These are phyloP conservation scores for Epithele typhae DNA, from an alignment of 768 basidiomycete species.

Conservation along the genomic window DNA sequence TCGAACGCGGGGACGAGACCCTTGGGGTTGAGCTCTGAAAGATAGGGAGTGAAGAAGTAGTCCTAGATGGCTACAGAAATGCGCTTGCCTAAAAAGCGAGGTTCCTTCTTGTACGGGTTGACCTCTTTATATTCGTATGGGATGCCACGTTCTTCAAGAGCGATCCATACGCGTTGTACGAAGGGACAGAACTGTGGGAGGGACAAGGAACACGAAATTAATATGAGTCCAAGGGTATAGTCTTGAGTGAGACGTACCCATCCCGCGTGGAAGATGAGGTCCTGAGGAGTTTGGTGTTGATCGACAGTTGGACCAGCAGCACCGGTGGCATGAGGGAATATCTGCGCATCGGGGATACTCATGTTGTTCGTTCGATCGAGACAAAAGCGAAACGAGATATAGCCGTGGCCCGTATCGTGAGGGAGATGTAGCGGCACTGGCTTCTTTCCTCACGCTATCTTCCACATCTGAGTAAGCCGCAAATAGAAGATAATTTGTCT, in stretches of 20 bases:
- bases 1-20: slow-evolving; percentile 64
- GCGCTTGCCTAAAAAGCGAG: slow-evolving; percentile 46
- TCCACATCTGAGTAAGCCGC: too few species aligned
- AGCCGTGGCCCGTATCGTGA: too few species aligned
- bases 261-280: slow-evolving; percentile 55
- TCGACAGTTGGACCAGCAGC: slow-evolving; percentile 47
- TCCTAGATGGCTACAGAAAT: not conserved
- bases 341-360: slow-evolving; percentile 35
- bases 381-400: too few species aligned
- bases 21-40: slow-evolving; percentile 55
- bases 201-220: too few species aligned
- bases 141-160: slow-evolving; percentile 60
- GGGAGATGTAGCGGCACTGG: too few species aligned
- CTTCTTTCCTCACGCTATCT: too few species aligned
- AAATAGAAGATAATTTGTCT: too few species aligned
- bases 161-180: slow-evolving; percentile 61
- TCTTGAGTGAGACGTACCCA: slow-evolving; percentile 44
- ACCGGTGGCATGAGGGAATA: slow-evolving; percentile 57
- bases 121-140: slow-evolving; percentile 66
- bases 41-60: slow-evolving; percentile 15
- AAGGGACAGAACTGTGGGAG: slow-evolving; percentile 56
- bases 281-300: slow-evolving; percentile 46
- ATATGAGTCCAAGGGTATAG: too few species aligned
- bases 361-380: too few species aligned
- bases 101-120: slow-evolving; percentile 68